Percentiles rank a stretch among this genome's conserved stretches.
Conservation (phyloP, 2,329 filamentous ascomycete species). For the Aureobasidium namibiae region DNA sequence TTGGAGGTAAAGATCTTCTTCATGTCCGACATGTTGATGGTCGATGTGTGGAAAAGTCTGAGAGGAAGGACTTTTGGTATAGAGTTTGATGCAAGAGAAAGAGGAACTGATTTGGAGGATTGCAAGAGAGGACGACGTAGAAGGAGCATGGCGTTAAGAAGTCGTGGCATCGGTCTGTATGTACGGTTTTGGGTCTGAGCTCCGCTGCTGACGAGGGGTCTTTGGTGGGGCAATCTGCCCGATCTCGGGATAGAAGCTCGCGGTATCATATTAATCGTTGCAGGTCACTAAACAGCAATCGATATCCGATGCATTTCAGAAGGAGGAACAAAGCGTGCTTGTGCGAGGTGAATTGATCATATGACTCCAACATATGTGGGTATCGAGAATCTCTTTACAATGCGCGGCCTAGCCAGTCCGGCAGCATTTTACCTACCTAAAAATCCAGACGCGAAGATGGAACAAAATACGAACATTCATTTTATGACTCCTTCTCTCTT, state of each 20-base stretch:
- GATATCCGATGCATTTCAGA: not conserved
- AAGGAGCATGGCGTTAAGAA: conserved; percentile 4
- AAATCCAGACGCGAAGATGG: not conserved
- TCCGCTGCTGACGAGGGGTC: not conserved
- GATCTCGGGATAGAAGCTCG: not conserved
- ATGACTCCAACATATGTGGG: conserved; percentile 5
- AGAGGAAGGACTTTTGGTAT: not conserved
- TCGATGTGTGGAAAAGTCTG: conserved; percentile 6
- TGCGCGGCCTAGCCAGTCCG: not conserved
- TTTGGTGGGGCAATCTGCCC: conserved; percentile 9
- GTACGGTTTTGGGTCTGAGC: conserved; percentile 1
- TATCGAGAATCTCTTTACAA: conserved; percentile 6
- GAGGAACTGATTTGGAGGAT: not conserved
- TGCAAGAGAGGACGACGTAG: conserved; percentile 5
- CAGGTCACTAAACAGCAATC: not conserved
- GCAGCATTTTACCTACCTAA: not conserved
- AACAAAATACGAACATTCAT: not conserved
- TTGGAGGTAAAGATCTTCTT: conserved; percentile 35
- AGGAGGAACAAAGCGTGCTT: not conserved
- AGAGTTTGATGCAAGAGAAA: not conserved
- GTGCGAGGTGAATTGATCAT: not conserved
- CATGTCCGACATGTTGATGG: conserved; percentile 31
- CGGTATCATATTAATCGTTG: not conserved
- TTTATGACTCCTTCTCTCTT: not conserved
- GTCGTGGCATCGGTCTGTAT: not conserved